A percentile compares a stretch with the other conserved stretches of the same genome.
Conservation (phyloP, 1,139 yeast species). For the Tardiomyces blankii region DNA sequence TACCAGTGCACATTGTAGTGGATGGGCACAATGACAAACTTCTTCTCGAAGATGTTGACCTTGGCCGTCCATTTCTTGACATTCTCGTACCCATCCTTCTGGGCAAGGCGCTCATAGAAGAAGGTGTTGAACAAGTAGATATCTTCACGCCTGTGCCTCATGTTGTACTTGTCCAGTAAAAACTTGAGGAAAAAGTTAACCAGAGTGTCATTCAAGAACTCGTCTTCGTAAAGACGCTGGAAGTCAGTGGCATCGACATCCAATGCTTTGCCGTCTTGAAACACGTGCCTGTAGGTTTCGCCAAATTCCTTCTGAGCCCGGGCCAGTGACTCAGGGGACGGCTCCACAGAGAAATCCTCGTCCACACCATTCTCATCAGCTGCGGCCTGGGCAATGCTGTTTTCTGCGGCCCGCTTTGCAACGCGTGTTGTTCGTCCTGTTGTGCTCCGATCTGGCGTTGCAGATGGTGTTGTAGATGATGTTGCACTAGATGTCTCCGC, state of each 20-base stretch:
- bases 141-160: slow-evolving; percentile 16
- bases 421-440: too few species aligned
- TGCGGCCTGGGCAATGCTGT: too few species aligned
- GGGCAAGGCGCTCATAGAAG: slow-evolving; percentile 57
- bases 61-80: slow-evolving; percentile 74
- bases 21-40: slow-evolving; percentile 67
- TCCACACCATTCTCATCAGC: too few species aligned
- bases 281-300: too few species aligned
- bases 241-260: not conserved
- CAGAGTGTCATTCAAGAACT: slow-evolving; percentile 32
- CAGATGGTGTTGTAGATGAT: too few species aligned
- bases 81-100: slow-evolving; percentile 38
- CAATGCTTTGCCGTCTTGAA: too few species aligned
- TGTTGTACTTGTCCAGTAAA: slow-evolving; percentile 7
- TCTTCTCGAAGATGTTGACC: slow-evolving; percentile 49
- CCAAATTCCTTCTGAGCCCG: too few species aligned
- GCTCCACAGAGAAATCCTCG: too few species aligned
- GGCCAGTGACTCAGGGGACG: too few species aligned
- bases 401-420: too few species aligned
- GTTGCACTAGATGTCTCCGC: too few species aligned
- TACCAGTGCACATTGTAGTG: slow-evolving; percentile 30
- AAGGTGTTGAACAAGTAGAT: slow-evolving; percentile 73
- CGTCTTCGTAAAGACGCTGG: slow-evolving; percentile 25
- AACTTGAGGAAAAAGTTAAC: slow-evolving; percentile 29
- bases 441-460: too few species aligned